These are phyloP conservation scores for Penicillium parvum DNA, from an alignment of 495 filamentous ascomycete genomes.

Conservation along the genomic window DNA sequence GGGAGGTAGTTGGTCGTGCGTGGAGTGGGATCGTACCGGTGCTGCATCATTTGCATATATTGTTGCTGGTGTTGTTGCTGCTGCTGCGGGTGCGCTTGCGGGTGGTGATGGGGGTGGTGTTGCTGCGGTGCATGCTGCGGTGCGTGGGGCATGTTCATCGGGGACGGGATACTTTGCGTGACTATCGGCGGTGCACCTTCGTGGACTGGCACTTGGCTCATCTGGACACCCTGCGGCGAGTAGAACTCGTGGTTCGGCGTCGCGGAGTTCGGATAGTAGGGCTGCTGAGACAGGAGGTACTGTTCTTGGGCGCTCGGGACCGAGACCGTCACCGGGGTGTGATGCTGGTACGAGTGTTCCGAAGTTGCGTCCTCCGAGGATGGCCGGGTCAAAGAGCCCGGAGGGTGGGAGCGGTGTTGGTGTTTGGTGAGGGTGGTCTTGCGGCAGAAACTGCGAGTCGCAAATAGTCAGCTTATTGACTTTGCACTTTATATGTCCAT, in stretches of 20 bases:
- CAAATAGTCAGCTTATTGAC: conserved; percentile 4
- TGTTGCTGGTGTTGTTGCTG: conserved; percentile 32
- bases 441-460: conserved; percentile 65
- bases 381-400: conserved; percentile 46
- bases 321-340: conserved; percentile 26
- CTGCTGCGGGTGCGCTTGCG: conserved; percentile 20
- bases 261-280: conserved; percentile 35
- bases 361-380: conserved; percentile 41
- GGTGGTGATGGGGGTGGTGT: conserved; percentile 31
- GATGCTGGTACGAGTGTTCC: conserved; percentile 37
- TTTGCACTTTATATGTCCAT: neutral
- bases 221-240: conserved; percentile 31
- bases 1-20: conserved; percentile 37
- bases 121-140: conserved; percentile 36
- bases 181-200: conserved; percentile 28
- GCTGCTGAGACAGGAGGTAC: conserved; percentile 38
- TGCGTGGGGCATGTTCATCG: conserved; percentile 31
- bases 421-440: conserved; percentile 89
- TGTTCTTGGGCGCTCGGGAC: conserved; percentile 35
- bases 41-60: conserved; percentile 39
- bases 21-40: conserved; percentile 33
- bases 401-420: conserved; percentile 63
- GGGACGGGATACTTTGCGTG: conserved; percentile 28
- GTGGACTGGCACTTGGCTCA: conserved; percentile 30
- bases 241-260: conserved; percentile 40